These are phyloP conservation scores for Vigna reflexopilosa DNA, from an alignment of 306 rosid species.

Conservation along the genomic window DNA sequence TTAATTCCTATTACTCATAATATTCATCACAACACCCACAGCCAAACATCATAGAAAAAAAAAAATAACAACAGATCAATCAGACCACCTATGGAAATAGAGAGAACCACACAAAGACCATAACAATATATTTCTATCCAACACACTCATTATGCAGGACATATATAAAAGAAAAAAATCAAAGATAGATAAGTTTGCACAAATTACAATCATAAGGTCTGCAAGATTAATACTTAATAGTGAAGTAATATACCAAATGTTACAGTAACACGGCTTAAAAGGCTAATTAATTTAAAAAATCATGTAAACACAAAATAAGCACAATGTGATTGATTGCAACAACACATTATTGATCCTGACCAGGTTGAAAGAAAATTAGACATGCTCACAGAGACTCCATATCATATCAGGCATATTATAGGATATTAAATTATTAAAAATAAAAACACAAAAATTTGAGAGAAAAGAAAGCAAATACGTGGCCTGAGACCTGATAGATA, in stretches of 20 bases:
- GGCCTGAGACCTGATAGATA: not conserved
- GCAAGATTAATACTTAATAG: not conserved
- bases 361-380: not conserved
- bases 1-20: conserved; percentile 46
- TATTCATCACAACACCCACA: conserved; percentile 40
- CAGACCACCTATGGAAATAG: conserved; percentile 27
- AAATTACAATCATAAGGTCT: too few species aligned
- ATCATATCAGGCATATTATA: conserved; percentile 23
- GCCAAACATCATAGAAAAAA: not conserved
- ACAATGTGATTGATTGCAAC: not conserved
- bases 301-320: not conserved
- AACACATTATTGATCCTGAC: not conserved
- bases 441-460: not conserved
- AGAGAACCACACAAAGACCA: not conserved
- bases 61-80: not conserved
- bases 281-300: not conserved
- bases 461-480: not conserved
- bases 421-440: too few species aligned
- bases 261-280: conserved; percentile 4
- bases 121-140: not conserved
- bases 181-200: not conserved
- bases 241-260: not conserved
- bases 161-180: not conserved
- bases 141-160: not conserved
- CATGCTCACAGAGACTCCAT: not conserved